phyloP scores from a whole-genome alignment of 1,284 basidiomycete genomes.

The Ustilago shanxiensis region DNA sequence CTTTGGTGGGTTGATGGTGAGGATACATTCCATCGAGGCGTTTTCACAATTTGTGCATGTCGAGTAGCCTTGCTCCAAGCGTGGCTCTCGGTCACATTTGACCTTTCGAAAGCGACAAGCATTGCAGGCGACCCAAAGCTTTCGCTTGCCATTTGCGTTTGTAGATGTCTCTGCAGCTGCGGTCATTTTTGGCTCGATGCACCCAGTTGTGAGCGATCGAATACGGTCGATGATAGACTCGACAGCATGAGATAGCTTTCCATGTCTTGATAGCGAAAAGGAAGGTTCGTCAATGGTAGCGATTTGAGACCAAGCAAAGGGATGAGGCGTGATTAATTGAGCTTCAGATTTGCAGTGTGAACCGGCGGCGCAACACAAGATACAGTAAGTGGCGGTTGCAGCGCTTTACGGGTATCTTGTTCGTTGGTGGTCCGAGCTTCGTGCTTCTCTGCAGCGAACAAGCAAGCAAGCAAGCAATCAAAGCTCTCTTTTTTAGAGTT shows the following conservation, averaged over 20 bases:
- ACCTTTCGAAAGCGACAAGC: slow-evolving; percentile 48
- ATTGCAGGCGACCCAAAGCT: slow-evolving; percentile 44
- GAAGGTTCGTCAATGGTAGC: neutral
- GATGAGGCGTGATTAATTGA: no score
- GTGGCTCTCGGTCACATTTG: slow-evolving; percentile 42
- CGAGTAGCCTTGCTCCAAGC: slow-evolving; percentile 27
- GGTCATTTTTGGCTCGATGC: slow-evolving; percentile 1
- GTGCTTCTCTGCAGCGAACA: slow-evolving; percentile 3
- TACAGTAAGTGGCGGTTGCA: neutral
- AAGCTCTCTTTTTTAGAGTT: neutral
- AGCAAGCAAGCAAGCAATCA: no score
- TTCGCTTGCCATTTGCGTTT: slow-evolving; percentile 27
- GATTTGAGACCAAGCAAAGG: no score
- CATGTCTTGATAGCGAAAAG: neutral
- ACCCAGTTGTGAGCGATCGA: neutral
- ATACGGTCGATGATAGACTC: neutral
- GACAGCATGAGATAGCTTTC: neutral
- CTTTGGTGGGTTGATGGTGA: slow-evolving; percentile 44
- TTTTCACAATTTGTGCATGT: slow-evolving; percentile 33
- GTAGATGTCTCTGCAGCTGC: slow-evolving; percentile 7
- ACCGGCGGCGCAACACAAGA: neutral
- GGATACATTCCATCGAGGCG: slow-evolving; percentile 30
- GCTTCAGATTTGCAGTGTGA: no score
- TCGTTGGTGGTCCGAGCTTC: slow-evolving; percentile 1
- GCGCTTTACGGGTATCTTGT: neutral